phyloP scores from a whole-genome alignment of 1,284 basidiomycete species.

The Retiboletus fuscus region DNA sequence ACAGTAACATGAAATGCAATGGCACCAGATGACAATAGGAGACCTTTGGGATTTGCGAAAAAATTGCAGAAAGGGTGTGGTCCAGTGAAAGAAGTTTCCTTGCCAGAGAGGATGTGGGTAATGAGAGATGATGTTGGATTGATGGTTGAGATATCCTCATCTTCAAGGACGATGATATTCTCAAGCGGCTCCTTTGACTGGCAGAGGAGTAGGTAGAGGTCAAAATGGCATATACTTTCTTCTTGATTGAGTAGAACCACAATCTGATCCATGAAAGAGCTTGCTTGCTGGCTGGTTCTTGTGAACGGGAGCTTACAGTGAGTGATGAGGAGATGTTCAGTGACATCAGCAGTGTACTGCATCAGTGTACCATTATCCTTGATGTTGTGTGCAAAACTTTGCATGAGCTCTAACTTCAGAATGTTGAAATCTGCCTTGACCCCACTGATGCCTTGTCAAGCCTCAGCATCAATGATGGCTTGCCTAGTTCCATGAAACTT shows the following conservation, averaged over 20 bases:
- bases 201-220: constrained; percentile 8
- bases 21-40: constrained; percentile 11
- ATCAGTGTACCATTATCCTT: constrained; percentile 2
- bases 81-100: background rate
- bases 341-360: constrained; percentile 26
- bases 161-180: background rate
- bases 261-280: background rate
- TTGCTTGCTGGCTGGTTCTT: background rate
- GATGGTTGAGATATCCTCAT: background rate
- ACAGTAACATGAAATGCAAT: constrained; percentile 16
- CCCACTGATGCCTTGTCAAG: background rate
- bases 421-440: constrained; percentile 21
- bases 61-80: constrained; percentile 7
- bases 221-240: background rate
- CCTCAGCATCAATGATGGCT: constrained; percentile 4
- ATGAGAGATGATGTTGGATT: constrained; percentile 2
- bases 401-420: constrained; percentile 21
- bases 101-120: background rate
- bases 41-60: constrained; percentile 12
- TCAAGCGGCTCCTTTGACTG: background rate
- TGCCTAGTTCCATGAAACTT: constrained; percentile 19
- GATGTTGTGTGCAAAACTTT: constrained; percentile 10
- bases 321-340: constrained; percentile 5
- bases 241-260: background rate
- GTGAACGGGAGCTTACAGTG: constrained; percentile 6